phyloP scores from a whole-genome alignment of 495 filamentous ascomycete genomes.

The Aspergillus bertholletiae region DNA sequence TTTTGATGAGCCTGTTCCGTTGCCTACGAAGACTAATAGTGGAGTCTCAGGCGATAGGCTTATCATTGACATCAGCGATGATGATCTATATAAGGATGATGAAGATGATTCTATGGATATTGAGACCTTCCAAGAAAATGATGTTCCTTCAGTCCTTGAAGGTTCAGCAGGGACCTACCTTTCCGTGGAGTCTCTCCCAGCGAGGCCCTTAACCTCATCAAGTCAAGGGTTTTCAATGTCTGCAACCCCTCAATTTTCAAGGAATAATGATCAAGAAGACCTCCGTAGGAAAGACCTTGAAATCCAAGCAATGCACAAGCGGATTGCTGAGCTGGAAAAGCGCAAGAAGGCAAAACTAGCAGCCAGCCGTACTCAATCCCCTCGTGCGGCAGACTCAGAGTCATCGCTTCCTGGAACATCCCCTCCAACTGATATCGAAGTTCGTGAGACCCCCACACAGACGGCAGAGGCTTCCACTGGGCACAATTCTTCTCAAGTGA shows the following conservation, averaged over 20 bases:
- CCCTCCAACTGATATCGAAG: slow-evolving; percentile 7
- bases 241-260: slow-evolving; percentile 34
- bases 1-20: slow-evolving; percentile 53
- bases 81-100: slow-evolving; percentile 45
- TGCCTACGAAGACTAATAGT: slow-evolving; percentile 63
- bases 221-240: slow-evolving; percentile 24
- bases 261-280: slow-evolving; percentile 46
- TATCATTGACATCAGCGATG: slow-evolving; percentile 76
- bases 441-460: neutral
- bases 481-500: neutral
- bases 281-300: slow-evolving; percentile 62
- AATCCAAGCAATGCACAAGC: slow-evolving; percentile 70
- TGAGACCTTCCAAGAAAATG: slow-evolving; percentile 11
- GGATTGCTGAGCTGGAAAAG: slow-evolving; percentile 74
- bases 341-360: slow-evolving; percentile 55
- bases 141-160: neutral
- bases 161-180: neutral
- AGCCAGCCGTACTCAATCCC: slow-evolving; percentile 35
- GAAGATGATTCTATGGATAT: slow-evolving; percentile 35
- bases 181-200: slow-evolving; percentile 7
- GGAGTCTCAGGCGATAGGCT: slow-evolving; percentile 27
- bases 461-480: neutral
- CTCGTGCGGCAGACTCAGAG: slow-evolving; percentile 18
- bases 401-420: slow-evolving; percentile 18
- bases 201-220: slow-evolving; percentile 11